Evolutionary conservation across 306 rosid species (phyloP), one percentile per base, ranked within the genome.

Genomic region (Cicer cuneatum): DNA sequence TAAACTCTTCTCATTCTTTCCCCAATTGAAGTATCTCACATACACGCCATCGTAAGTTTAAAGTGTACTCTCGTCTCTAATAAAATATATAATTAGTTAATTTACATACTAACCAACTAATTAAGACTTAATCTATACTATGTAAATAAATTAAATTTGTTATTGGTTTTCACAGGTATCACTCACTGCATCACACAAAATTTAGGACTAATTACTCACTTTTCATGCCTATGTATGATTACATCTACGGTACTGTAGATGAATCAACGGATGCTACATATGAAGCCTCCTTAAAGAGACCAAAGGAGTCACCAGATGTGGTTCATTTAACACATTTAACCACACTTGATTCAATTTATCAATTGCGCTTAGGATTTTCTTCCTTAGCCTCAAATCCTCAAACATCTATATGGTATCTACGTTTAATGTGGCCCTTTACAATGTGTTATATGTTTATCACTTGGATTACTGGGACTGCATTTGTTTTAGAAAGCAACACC

Each of bases 201-300:
- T 92, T 92, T 45, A 68, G 92, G 62, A 83, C 86, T 0, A 92
- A 92, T 8, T 90, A 84, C 57, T 49, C 83, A 1, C 88, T 92
- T 0, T 90, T 92, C 81, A 92, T 92, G 98, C 96, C 98, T 0
- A 10, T 92, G 2, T 90, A 92, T 45, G 96, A 92, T 47, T 87
- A 87, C 72, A 37, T 90, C 0, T 90, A 85, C 74, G 86, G 89
- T 5, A 92, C 96, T 0, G 40, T 80, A 33, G 93, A 92, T 72
- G 81, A 81, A 41, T 69, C 76, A 2, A 60, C 87, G 0, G 85
- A 87, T 6, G 12, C 52, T 4, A 80, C 82, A 1, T 81, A 92
- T 24, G 83, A 90, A 16, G 49, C n/a, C 0, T 80, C 88, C 7
- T 61, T 85, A 62, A 63, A 78, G n/a, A 81, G 80, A 53, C 8